A percentile compares a stretch with the other conserved stretches of the same genome.
Evolutionary conservation across 495 filamentous ascomycete species (phyloP).

Genomic region (Hamigera avellanea): DNA sequence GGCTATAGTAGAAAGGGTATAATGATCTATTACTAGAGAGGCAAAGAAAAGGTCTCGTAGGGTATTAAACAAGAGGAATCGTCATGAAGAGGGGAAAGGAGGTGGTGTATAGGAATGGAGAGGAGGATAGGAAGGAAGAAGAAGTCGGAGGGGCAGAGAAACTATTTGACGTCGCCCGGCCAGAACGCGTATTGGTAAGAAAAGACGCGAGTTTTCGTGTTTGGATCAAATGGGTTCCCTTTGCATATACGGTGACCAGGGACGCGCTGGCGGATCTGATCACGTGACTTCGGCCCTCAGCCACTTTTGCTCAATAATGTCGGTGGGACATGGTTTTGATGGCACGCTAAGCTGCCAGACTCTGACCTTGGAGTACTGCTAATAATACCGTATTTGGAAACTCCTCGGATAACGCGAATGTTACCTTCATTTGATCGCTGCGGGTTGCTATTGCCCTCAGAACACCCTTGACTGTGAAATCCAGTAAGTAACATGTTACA

Average conservation of each 20-base stretch:
- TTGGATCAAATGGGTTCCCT: constrained; percentile 20
- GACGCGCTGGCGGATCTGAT: background rate
- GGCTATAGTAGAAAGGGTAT: constrained; percentile 7
- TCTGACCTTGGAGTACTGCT: no score
- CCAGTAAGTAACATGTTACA: no score
- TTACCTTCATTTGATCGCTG: no score
- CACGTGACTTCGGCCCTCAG: no score
- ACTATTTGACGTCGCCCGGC: constrained; percentile 27
- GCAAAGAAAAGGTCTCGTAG: constrained; percentile 1
- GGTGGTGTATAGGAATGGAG: constrained; percentile 9
- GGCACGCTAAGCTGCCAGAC: no score
- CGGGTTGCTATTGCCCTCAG: no score
- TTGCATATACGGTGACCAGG: constrained; percentile 7
- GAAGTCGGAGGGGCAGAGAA: constrained; percentile 27
- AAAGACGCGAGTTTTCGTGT: constrained; percentile 31
- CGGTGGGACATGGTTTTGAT: no score
- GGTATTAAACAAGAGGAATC: constrained; percentile 1
- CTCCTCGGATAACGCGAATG: no score
- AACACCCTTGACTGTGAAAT: no score
- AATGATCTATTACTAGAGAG: constrained; percentile 6
- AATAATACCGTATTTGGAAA: no score
- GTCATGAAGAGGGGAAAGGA: constrained; percentile 7
- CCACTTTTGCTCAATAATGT: no score
- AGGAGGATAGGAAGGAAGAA: constrained; percentile 13
- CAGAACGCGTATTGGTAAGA: constrained; percentile 24